A percentile compares a stretch with the other conserved stretches of the same genome.
Evolutionary conservation across 306 rosid species (phyloP).

Genomic region (Heteromeles arbutifolia): DNA sequence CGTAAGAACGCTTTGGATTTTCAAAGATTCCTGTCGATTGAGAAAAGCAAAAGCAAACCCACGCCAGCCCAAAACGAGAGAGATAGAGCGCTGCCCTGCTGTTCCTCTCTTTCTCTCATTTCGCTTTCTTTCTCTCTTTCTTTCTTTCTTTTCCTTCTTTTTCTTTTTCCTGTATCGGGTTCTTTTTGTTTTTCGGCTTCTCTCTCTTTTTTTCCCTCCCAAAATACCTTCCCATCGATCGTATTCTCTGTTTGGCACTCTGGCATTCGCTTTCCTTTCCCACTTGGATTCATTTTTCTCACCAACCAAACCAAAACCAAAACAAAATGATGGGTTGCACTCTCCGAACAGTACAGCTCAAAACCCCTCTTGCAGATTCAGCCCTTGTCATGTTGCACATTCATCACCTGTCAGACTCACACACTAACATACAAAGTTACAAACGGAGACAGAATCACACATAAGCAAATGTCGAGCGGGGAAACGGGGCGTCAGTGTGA

Average conservation of each 20-base stretch:
- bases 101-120: constrained; percentile 17
- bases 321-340: not conserved
- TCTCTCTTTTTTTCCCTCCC: constrained; percentile 29
- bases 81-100: not conserved
- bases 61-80: constrained; percentile 42
- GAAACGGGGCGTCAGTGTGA: not conserved
- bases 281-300: constrained; percentile 5
- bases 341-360: not conserved
- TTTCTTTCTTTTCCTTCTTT: constrained; percentile 45
- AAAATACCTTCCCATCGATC: constrained; percentile 16
- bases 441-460: not conserved
- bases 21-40: constrained; percentile 58
- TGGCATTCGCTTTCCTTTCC: not conserved
- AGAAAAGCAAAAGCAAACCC: constrained; percentile 50
- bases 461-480: not conserved
- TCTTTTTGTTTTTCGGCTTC: constrained; percentile 57
- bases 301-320: not conserved
- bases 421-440: not conserved
- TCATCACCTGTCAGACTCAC: not conserved
- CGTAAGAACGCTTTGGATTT: constrained; percentile 37
- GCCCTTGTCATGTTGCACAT: not conserved
- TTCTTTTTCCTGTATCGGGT: constrained; percentile 54
- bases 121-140: constrained; percentile 20
- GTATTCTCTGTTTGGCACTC: constrained; percentile 4
- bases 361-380: not conserved